Evolutionary conservation across 2,329 filamentous ascomycete genomes (phyloP).

Genomic region (Tolypocladium capitatum): DNA sequence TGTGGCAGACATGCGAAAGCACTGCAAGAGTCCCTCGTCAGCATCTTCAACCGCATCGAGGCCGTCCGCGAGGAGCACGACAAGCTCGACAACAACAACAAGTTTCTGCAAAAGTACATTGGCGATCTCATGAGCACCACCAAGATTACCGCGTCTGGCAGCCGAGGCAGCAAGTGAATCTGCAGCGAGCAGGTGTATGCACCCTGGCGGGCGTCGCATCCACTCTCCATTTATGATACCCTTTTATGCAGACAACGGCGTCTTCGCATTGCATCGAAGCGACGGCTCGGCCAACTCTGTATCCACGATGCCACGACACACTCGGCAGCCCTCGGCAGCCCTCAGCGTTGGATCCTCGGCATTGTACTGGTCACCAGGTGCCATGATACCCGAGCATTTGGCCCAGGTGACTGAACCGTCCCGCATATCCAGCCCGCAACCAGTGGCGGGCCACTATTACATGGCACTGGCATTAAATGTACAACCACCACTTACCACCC

Average conservation of each 20-base stretch:
- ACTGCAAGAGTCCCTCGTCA: constrained; percentile 77
- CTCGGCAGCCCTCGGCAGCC: neutral
- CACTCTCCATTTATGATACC: neutral
- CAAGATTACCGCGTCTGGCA: constrained; percentile 50
- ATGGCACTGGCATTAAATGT: neutral
- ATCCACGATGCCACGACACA: neutral
- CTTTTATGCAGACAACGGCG: neutral
- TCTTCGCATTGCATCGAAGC: neutral
- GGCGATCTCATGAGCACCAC: constrained; percentile 86
- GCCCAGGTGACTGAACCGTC: neutral
- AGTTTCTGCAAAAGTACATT: constrained; percentile 95
- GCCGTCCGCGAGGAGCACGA: constrained; percentile 89
- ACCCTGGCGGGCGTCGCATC: neutral
- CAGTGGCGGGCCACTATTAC: neutral
- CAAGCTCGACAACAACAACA: constrained; percentile 93
- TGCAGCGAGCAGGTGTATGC: neutral
- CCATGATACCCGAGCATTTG: neutral
- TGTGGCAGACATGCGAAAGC: constrained; percentile 65
- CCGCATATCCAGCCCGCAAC: neutral
- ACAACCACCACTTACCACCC: neutral
- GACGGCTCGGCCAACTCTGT: neutral
- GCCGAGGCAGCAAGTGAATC: constrained; percentile 39
- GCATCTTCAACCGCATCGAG: constrained; percentile 87
- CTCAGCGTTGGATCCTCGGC: neutral
- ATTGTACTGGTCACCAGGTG: neutral